Conservation (phyloP, 441 rosid species). For the Gossypium davidsonii region DNA sequence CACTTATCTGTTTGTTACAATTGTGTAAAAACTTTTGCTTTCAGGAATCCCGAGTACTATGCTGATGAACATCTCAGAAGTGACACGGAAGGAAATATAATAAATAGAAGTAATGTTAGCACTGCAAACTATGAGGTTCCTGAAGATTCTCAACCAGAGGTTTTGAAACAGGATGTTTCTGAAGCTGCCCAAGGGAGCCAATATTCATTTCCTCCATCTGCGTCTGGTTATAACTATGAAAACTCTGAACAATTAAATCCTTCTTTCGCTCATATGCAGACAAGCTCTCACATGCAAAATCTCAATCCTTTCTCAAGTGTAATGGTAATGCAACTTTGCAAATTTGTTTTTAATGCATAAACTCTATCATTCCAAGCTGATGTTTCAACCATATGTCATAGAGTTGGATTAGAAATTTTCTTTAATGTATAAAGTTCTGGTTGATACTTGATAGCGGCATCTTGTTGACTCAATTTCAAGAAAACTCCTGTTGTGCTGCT, state of each 20-base stretch:
- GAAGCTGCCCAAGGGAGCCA: slow-evolving; percentile 59
- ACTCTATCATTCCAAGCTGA: neutral
- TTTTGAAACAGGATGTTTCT: slow-evolving; percentile 53
- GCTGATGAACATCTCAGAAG: slow-evolving; percentile 66
- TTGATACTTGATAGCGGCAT: neutral
- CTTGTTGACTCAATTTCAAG: neutral
- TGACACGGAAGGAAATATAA: slow-evolving; percentile 46
- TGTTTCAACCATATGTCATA: neutral
- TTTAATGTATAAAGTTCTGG: neutral
- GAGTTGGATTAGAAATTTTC: neutral
- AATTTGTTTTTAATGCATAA: neutral
- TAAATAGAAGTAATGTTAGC: slow-evolving; percentile 39
- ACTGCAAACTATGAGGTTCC: slow-evolving; percentile 55
- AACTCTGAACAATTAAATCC: slow-evolving; percentile 58
- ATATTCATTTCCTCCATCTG: slow-evolving; percentile 65
- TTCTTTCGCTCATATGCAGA: slow-evolving; percentile 46
- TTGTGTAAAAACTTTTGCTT: slow-evolving; percentile 15
- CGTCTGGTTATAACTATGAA: slow-evolving; percentile 58
- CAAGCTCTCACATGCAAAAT: slow-evolving; percentile 71
- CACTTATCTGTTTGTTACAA: neutral
- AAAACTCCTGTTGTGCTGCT: neutral
- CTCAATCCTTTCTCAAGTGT: slow-evolving; percentile 65
- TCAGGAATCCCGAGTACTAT: slow-evolving; percentile 69
- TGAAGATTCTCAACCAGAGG: slow-evolving; percentile 56
- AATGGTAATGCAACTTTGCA: slow-evolving; percentile 46